A percentile compares a stretch with the other conserved stretches of the same genome.
phyloP scores from a whole-genome alignment of 306 rosid genomes.

The Vigna reflexopilosa region DNA sequence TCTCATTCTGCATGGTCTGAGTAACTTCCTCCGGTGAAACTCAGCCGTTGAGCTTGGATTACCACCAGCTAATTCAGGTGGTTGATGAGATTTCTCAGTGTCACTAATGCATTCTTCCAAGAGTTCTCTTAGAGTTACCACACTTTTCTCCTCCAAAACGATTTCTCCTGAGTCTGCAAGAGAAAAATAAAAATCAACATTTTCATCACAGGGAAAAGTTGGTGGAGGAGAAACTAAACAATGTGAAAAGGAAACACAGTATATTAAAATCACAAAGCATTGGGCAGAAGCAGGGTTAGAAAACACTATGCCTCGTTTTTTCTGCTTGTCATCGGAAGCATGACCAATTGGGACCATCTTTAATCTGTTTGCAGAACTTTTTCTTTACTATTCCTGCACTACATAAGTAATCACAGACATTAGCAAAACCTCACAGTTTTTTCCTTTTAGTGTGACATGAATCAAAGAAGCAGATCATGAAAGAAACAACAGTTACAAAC shows the following conservation, averaged over 20 bases:
- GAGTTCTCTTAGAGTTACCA: constrained; percentile 66
- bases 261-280: constrained; percentile 49
- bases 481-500: not conserved
- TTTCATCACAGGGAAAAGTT: not conserved
- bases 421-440: constrained; percentile 10
- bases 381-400: constrained; percentile 46
- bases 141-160: constrained; percentile 49
- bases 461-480: not conserved
- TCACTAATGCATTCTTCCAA: constrained; percentile 49
- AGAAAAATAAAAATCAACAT: not conserved
- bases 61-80: constrained; percentile 28
- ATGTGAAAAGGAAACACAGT: not conserved
- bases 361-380: constrained; percentile 28
- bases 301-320: constrained; percentile 28
- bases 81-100: constrained; percentile 36
- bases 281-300: constrained; percentile 51
- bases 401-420: constrained; percentile 19
- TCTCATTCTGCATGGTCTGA: constrained; percentile 54
- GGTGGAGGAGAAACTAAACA: not conserved
- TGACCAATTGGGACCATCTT: constrained; percentile 29
- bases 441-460: not conserved
- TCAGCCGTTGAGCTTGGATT: constrained; percentile 44
- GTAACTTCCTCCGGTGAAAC: constrained; percentile 55
- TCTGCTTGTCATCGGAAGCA: constrained; percentile 27
- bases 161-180: constrained; percentile 51